Base-by-base conservation (phyloP, 179 eudicot genomes). In the Silene noctiflora region DNA sequence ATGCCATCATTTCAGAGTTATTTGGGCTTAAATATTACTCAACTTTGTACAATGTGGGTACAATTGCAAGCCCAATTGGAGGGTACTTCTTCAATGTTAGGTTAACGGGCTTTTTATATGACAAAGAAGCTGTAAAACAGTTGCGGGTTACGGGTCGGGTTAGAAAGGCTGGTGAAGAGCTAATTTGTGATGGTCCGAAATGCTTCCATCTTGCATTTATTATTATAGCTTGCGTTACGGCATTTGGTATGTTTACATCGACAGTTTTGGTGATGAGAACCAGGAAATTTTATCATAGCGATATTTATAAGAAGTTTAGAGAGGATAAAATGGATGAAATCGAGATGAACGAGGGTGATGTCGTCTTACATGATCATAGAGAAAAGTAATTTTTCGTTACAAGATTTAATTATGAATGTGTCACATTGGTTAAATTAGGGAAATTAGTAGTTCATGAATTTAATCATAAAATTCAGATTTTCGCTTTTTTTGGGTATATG, bases 11-110 rank as follows among this genome's bases (percentile, higher is more conserved):
- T 20, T 79, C 82, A 3, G 82, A 79, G 19, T 13, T 79, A 5
- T 79, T 79, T 70, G 82, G 82, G 78, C 82, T 75, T 1, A 79
- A 79, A 63, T 75, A 79, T 56, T 79, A 75, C 44, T 69, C 82
- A 21, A 79, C 82, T 13, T 61, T 79, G 46, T 75, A 79, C 58
- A 75, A 69, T 42, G 51, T 75, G 67, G 82, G 82, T 27, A 60
- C 78, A 31, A 60, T 79, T 20, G 82, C 82, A 1, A 74, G 78
- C 70, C 82, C 78, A 60, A 60, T 79, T 20, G 78, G 78, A 0
- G 78, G 53, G 58, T 79, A 79, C 42, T 60, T 79, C 10, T 67
- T 79, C 31, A 79, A 79, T 69, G 82, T 79, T 58, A 22, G 66
- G 71, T 27, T 79, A 17, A 69, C 78, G 33, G 82, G 82, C 29